phyloP scores from a whole-genome alignment of 176 grass and related monocot genomes.

The Pharus latifolius region DNA sequence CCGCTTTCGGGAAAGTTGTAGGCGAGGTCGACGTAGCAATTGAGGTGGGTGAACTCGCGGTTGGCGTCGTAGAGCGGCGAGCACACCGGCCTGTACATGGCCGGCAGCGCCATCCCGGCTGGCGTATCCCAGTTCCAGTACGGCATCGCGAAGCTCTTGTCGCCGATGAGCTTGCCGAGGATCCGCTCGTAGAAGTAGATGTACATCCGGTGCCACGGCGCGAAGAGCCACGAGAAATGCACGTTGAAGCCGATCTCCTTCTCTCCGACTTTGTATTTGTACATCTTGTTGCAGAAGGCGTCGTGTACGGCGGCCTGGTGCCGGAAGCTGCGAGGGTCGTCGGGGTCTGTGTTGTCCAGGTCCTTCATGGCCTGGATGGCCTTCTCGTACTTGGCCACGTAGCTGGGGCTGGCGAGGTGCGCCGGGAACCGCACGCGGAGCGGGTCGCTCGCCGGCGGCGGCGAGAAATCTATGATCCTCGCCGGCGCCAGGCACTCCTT shows the following conservation, averaged over 20 bases:
- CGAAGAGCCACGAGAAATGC: conserved; percentile 51
- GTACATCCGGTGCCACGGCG: conserved; percentile 64
- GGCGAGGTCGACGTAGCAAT: not conserved
- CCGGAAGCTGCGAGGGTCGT: conserved; percentile 49
- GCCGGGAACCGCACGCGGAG: conserved; percentile 33
- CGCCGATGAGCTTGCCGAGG: conserved; percentile 33
- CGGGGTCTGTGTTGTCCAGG: conserved; percentile 13
- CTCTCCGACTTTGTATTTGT: not conserved
- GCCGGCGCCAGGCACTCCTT: too few species aligned
- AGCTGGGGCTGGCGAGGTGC: conserved; percentile 4
- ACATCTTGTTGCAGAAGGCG: conserved; percentile 37
- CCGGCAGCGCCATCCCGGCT: conserved; percentile 32
- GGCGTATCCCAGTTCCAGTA: conserved; percentile 72
- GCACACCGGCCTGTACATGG: conserved; percentile 5
- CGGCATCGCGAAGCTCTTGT: conserved; percentile 38
- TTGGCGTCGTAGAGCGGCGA: conserved; percentile 29
- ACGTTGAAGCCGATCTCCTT: conserved; percentile 12
- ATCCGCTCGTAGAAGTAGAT: conserved; percentile 60
- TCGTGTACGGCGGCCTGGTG: conserved; percentile 35
- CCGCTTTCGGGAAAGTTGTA: too few species aligned
- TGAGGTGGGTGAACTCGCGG: not conserved
- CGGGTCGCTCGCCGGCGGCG: not conserved
- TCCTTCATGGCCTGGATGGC: conserved; percentile 31
- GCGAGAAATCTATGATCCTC: conserved; percentile 20
- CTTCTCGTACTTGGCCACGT: conserved; percentile 23